These are phyloP conservation scores for Syzygium jambos DNA, from an alignment of 345 rosid genomes.

Conservation along the genomic window DNA sequence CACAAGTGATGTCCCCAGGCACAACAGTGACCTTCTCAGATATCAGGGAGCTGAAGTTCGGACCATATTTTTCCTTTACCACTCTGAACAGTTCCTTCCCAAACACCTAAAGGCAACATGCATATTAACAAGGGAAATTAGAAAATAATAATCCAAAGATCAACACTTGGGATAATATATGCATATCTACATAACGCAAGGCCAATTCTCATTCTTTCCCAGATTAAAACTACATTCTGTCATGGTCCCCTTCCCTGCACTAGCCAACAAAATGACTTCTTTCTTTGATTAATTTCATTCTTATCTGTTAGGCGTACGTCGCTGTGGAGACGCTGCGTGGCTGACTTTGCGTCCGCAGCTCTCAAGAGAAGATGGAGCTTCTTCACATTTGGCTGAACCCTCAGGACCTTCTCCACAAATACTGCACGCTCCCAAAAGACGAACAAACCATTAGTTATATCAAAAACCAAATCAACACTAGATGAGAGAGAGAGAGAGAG, in stretches of 20 bases:
- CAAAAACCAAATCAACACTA: not conserved
- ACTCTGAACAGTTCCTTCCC: conserved; percentile 50
- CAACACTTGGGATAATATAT: not conserved
- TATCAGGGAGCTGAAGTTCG: conserved; percentile 19
- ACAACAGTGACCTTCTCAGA: conserved; percentile 40
- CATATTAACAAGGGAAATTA: not conserved
- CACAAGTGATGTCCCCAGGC: conserved; percentile 43
- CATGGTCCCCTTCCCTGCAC: not conserved
- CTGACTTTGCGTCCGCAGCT: conserved; percentile 22
- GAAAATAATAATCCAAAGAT: not conserved
- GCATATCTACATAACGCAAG: too few species aligned
- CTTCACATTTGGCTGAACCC: conserved; percentile 26
- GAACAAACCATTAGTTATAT: not conserved
- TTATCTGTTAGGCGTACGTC: conserved; percentile 9
- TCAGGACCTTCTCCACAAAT: conserved; percentile 22
- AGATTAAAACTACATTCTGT: not conserved
- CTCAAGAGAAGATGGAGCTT: conserved; percentile 27
- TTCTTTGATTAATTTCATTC: not conserved
- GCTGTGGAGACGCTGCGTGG: conserved; percentile 12
- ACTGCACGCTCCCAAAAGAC: conserved; percentile 4
- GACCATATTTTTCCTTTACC: conserved; percentile 29
- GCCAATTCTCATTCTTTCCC: not conserved
- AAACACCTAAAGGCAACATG: conserved; percentile 16
- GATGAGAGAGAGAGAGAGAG: not conserved
- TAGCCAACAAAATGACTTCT: not conserved